These are phyloP conservation scores for Aspergillus proliferans DNA, from an alignment of 2,329 filamentous ascomycete species.

Conservation along the genomic window DNA sequence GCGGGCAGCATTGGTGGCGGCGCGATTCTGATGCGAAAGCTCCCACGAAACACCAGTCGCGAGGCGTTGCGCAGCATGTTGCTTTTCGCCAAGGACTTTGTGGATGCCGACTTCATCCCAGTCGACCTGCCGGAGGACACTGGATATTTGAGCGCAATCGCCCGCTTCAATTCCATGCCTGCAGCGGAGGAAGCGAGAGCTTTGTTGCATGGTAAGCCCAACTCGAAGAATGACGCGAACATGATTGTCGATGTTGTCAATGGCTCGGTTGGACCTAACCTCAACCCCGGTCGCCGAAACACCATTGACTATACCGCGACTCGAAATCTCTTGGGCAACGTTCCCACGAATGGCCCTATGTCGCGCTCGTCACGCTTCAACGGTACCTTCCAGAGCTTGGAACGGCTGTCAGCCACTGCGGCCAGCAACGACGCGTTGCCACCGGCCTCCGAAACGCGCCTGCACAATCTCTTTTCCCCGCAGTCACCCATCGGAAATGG, in stretches of 20 bases:
- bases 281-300: conserved; percentile 40
- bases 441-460: conserved; percentile 42
- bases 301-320: conserved; percentile 47
- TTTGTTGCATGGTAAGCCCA: conserved; percentile 56
- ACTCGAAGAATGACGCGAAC: conserved; percentile 54
- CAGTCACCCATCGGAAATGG: conserved; percentile 54
- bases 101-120: conserved; percentile 53
- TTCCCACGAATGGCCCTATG: conserved; percentile 34
- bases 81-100: conserved; percentile 58
- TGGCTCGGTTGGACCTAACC: conserved; percentile 29
- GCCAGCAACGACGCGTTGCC: conserved; percentile 49
- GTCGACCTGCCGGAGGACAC: conserved; percentile 52
- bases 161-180: conserved; percentile 51
- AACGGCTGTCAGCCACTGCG: conserved; percentile 49
- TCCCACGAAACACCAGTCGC: conserved; percentile 53
- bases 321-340: conserved; percentile 26
- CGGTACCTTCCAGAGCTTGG: conserved; percentile 54
- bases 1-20: conserved; percentile 26
- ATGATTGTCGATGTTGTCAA: conserved; percentile 52
- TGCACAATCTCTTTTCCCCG: conserved; percentile 55
- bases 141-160: conserved; percentile 53
- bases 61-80: conserved; percentile 58
- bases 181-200: conserved; percentile 56
- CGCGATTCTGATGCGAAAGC: conserved; percentile 52
- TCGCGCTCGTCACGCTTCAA: conserved; percentile 54